A percentile compares a stretch with the other conserved stretches of the same genome.
These are phyloP conservation scores for Podospora tetraspora DNA, from an alignment of 495 filamentous ascomycete genomes.

Conservation along the genomic window DNA sequence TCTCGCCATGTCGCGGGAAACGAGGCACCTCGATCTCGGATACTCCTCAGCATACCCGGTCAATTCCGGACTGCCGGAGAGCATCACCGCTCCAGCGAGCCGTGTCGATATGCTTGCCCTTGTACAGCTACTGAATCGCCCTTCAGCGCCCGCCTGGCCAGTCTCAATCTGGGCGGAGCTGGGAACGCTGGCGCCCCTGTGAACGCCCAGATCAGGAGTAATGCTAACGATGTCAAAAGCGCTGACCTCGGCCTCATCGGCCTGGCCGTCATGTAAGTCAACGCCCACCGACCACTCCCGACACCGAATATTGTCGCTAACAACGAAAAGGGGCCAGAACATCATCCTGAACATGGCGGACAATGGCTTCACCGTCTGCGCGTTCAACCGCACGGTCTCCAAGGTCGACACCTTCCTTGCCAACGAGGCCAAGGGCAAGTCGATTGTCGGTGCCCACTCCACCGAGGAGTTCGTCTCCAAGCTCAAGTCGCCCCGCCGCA, in stretches of 20 bases:
- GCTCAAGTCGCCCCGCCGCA: constrained; percentile 90
- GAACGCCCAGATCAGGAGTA: constrained; percentile 25
- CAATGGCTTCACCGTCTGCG: constrained; percentile 91
- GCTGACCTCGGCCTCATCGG: constrained; percentile 98
- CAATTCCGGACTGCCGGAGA: background rate
- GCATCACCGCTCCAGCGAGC: background rate
- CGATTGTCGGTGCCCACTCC: constrained; percentile 87
- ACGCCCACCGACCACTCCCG: background rate
- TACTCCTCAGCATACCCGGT: background rate
- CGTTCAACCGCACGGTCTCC: constrained; percentile 94
- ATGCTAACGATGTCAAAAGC: constrained; percentile 50
- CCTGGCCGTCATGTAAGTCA: constrained; percentile 88
- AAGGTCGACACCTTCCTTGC: constrained; percentile 96
- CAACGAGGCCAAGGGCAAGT: constrained; percentile 93
- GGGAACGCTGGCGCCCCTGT: constrained; percentile 35
- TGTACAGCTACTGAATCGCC: constrained; percentile 46
- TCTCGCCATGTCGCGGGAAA: constrained; percentile 1
- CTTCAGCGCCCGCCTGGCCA: constrained; percentile 77
- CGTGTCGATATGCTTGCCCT: constrained; percentile 18
- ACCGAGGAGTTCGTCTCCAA: constrained; percentile 89
- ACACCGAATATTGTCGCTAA: background rate
- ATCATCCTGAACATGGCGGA: constrained; percentile 98
- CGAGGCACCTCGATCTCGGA: background rate
- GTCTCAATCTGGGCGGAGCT: constrained; percentile 67
- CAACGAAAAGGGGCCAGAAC: constrained; percentile 62